Evolutionary conservation across 345 rosid genomes (phyloP), one percentile per base, ranked within the genome.

Genomic region (Euphorbia tirucalli): DNA sequence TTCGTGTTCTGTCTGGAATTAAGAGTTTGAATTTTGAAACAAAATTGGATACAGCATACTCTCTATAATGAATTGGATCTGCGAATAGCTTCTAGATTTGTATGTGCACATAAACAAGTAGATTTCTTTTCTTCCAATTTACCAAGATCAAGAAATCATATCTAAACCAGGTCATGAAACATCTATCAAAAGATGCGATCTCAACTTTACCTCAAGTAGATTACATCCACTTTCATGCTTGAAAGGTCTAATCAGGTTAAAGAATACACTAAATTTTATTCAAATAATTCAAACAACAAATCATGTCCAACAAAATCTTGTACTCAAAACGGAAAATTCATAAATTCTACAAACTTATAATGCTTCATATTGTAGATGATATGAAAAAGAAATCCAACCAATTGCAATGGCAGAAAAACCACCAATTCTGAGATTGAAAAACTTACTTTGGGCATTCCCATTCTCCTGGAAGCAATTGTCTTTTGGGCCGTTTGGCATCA

Each of bases 361-460:
- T 15, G 66, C 52, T 41, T 8, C 41, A 22, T 10, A 65, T 30
- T 28, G 8, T 14, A 41, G 28, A 62, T 70, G 44, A 43, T 57
- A 60, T 25, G 44, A n/a, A 27, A 56, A 11, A 5, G 25, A 14
- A 39, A 72, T 28, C 48, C 19, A 65, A 62, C 25, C 32, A 41
- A 43, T 7, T 43, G 50, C 19, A n/a, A 52, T 9, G 25, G 10
- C 32, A 9, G 60, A 49, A 18, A 57, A 68, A 58, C 2, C 50
- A 44, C 2, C 25, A 14, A 56, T 52, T 69, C 22, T 56, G 66
- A 71, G 28, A 43, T 64, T 46, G 71, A 41, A 41, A 72, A 82
- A 80, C 99, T 82, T 89, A 95, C 99, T 85, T 89, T 0, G 97
- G 97, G 83, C 99, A 95, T 84, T 92, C 99, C 99, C 99, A 95